Percentiles rank a stretch among this genome's conserved stretches.
phyloP scores from a whole-genome alignment of 1,284 basidiomycete genomes.

The Singerocomus inundabilis region DNA sequence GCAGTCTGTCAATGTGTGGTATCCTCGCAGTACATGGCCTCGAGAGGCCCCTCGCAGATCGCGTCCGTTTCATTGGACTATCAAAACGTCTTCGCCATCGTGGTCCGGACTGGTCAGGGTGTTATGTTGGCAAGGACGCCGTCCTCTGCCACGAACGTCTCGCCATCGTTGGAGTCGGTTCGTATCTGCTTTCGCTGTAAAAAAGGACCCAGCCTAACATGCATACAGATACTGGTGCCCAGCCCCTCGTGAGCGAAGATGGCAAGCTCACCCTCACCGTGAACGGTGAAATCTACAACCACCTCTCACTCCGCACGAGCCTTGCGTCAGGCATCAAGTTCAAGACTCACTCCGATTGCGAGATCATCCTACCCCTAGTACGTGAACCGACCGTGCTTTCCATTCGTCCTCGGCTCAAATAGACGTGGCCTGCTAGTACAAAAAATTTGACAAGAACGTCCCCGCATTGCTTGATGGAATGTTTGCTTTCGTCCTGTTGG shows the following conservation, averaged over 20 bases:
- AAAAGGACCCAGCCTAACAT: slow-evolving; percentile 11
- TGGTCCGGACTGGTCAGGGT: slow-evolving; percentile 97
- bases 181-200: slow-evolving; percentile 35
- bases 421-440: slow-evolving; percentile 61
- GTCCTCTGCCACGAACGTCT: slow-evolving; percentile 89
- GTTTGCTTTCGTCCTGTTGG: slow-evolving; percentile 97
- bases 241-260: slow-evolving; percentile 89
- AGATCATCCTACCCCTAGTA: slow-evolving; percentile 93
- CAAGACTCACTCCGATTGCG: slow-evolving; percentile 99
- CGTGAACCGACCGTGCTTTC: slow-evolving; percentile 22
- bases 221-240: slow-evolving; percentile 89
- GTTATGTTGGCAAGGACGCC: slow-evolving; percentile 78
- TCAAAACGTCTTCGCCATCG: slow-evolving; percentile 90
- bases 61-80: slow-evolving; percentile 76
- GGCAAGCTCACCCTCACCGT: slow-evolving; percentile 87
- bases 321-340: slow-evolving; percentile 73
- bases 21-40: slow-evolving; percentile 84
- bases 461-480: slow-evolving; percentile 92
- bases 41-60: slow-evolving; percentile 65
- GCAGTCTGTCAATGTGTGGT: no score
- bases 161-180: slow-evolving; percentile 97
- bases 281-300: slow-evolving; percentile 99
- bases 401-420: slow-evolving; percentile 3
- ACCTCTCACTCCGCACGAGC: slow-evolving; percentile 75
- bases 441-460: slow-evolving; percentile 74